Conservation (phyloP, 257 asterid species). For the Agastache rugosa region DNA sequence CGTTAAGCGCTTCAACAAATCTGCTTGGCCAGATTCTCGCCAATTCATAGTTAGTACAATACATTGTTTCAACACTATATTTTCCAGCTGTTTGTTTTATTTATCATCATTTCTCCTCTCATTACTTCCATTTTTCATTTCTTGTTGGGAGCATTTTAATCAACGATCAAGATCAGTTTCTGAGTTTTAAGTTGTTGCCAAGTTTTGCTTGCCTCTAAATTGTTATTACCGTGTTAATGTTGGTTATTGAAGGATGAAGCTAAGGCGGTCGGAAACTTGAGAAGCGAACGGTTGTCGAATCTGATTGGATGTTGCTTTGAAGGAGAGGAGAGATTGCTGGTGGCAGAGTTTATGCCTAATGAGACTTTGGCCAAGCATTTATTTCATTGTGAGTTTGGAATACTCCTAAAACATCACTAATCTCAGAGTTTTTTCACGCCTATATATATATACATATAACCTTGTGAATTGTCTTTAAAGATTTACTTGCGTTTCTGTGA, state of each 20-base stretch:
- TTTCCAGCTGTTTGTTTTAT: not conserved
- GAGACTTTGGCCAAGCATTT: conserved; percentile 68
- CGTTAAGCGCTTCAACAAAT: conserved; percentile 66
- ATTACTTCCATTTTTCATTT: not conserved
- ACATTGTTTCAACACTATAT: not conserved
- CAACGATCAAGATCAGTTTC: conserved; percentile 29
- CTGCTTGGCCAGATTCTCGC: conserved; percentile 75
- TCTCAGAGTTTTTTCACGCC: too few relatives aligned
- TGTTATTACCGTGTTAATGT: conserved; percentile 8
- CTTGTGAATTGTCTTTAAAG: conserved; percentile 2
- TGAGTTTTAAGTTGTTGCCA: not conserved
- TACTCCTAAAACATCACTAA: not conserved
- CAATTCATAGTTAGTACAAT: conserved; percentile 58
- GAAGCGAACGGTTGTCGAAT: conserved; percentile 64
- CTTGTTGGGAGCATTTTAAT: not conserved
- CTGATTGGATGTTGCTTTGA: conserved; percentile 60
- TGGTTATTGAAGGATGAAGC: conserved; percentile 59
- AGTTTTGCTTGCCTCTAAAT: not conserved
- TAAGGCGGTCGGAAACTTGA: conserved; percentile 58
- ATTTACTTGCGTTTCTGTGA: not conserved
- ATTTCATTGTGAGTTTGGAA: conserved; percentile 56
- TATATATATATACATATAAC: not conserved
- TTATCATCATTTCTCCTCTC: not conserved
- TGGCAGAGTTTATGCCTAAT: conserved; percentile 72
- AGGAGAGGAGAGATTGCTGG: conserved; percentile 66